These are phyloP conservation scores for Tieghemostelium lacteum DNA, from an alignment of 78 protist species.

Conservation along the genomic window DNA sequence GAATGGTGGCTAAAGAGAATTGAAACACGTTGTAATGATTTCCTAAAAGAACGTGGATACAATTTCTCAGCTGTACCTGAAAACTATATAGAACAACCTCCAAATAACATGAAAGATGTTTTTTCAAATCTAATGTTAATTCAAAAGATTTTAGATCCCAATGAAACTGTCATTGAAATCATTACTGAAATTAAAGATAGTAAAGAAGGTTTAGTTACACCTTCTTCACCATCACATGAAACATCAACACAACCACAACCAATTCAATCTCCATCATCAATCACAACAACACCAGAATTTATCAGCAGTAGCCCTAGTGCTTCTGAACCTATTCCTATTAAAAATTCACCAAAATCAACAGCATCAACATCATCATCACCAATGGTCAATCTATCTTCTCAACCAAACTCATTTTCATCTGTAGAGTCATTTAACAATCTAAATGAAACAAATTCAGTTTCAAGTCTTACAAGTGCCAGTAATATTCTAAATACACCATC, in stretches of 20 bases:
- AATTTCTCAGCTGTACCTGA: constrained; percentile 61
- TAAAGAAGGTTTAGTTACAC: background rate
- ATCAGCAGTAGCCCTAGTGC: background rate
- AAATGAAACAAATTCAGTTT: background rate
- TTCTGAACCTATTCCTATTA: background rate
- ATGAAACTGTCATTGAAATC: constrained; percentile 34
- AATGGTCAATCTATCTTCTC: too few relatives aligned
- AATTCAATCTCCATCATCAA: background rate
- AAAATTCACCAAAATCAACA: background rate
- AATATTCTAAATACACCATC: background rate
- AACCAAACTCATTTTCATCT: background rate
- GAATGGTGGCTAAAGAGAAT: constrained; percentile 72
- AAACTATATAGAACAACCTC: constrained; percentile 66
- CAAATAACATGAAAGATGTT: constrained; percentile 47
- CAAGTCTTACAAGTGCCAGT: background rate
- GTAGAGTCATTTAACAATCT: background rate
- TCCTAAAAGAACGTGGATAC: constrained; percentile 56
- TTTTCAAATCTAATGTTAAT: constrained; percentile 42
- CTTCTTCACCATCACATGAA: background rate
- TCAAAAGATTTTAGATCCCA: constrained; percentile 59
- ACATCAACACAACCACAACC: background rate
- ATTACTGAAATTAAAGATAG: background rate
- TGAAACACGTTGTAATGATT: constrained; percentile 20
- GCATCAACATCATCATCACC: background rate
- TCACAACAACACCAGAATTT: background rate